A percentile compares a stretch with the other conserved stretches of the same genome.
Evolutionary conservation across 352 stramenopile species (phyloP).

Genomic region (Elongisporangium prolatum): DNA sequence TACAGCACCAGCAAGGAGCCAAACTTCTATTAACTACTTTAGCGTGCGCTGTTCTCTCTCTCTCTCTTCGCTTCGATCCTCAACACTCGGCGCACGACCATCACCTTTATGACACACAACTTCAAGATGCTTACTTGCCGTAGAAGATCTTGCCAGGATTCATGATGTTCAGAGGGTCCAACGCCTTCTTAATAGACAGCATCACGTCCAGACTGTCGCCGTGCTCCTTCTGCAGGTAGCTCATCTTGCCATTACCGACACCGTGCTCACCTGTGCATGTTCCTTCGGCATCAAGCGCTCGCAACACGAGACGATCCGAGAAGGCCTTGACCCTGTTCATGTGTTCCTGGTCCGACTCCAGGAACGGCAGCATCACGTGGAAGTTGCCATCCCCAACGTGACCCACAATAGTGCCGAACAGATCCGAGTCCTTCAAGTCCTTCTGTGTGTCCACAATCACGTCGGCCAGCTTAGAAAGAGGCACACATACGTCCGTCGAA

Average conservation of each 20-base stretch:
- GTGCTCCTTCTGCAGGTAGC: conserved; percentile 90
- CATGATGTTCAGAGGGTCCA: conserved; percentile 96
- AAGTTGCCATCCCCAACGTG: conserved; percentile 97
- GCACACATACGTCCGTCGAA: conserved; percentile 96
- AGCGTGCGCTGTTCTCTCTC: background rate
- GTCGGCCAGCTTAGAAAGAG: conserved; percentile 91
- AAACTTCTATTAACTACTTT: background rate
- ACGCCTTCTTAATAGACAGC: conserved; percentile 90
- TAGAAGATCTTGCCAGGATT: conserved; percentile 98
- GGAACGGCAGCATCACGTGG: conserved; percentile 95
- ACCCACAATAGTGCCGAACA: conserved; percentile 92
- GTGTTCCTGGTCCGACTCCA: conserved; percentile 79
- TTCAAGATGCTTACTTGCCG: conserved; percentile 15
- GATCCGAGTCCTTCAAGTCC: conserved; percentile 82
- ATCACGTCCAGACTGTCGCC: conserved; percentile 91
- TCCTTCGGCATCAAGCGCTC: conserved; percentile 88
- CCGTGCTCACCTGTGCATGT: conserved; percentile 99
- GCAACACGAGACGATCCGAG: conserved; percentile 76
- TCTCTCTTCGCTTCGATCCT: background rate
- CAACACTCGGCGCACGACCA: background rate
- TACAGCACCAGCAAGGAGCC: background rate
- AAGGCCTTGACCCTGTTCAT: conserved; percentile 87
- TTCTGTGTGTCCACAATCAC: conserved; percentile 91
- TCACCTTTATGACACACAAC: background rate
- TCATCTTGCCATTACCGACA: conserved; percentile 94